Evolutionary conservation across 768 basidiomycete genomes (phyloP).

Genomic region (Boletus speciosus): DNA sequence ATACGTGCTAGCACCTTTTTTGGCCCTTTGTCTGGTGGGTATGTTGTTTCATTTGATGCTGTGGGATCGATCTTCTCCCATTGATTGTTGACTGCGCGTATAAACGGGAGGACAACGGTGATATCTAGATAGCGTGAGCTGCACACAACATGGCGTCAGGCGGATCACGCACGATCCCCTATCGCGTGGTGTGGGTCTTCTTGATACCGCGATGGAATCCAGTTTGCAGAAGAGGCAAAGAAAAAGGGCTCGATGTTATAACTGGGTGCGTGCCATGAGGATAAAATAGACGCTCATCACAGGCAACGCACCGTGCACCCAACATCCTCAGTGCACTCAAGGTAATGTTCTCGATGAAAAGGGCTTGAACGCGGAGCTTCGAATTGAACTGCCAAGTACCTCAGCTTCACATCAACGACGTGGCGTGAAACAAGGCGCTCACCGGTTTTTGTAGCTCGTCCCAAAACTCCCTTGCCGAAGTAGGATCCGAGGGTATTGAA

Average conservation of each 20-base stretch:
- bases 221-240: constrained; percentile 41
- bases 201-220: constrained; percentile 43
- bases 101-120: constrained; percentile 41
- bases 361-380: constrained; percentile 28
- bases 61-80: constrained; percentile 9
- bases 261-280: constrained; percentile 19
- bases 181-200: constrained; percentile 25
- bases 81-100: constrained; percentile 37
- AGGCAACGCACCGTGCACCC: constrained; percentile 33
- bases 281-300: neutral
- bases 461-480: constrained; percentile 25
- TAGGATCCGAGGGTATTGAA: constrained; percentile 14
- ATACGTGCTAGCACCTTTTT: constrained; percentile 3
- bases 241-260: constrained; percentile 44
- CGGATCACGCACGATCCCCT: constrained; percentile 37
- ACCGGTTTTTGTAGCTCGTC: constrained; percentile 26
- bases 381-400: constrained; percentile 16
- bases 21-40: neutral
- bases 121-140: constrained; percentile 32
- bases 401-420: neutral
- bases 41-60: constrained; percentile 12
- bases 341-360: constrained; percentile 37
- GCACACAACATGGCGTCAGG: neutral
- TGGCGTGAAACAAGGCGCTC: neutral
- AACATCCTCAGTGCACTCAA: constrained; percentile 35